Conservation (phyloP, 768 basidiomycete genomes). For the Mycena galopus region DNA sequence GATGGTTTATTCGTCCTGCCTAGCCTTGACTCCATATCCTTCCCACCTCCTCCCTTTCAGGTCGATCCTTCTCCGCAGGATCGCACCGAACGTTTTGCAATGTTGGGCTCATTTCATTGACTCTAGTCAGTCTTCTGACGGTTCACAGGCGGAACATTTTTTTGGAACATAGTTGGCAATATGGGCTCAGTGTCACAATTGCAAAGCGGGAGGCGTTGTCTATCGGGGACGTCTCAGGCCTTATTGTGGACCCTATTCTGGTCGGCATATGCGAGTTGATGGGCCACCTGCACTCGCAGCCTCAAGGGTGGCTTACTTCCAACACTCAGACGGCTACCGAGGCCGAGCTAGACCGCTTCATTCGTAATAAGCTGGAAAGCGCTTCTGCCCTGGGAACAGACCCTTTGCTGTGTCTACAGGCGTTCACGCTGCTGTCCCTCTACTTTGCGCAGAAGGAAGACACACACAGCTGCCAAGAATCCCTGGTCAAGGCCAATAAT, state of each 20-base stretch:
- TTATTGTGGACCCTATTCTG: conserved; percentile 8
- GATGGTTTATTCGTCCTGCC: neutral
- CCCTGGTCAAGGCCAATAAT: conserved; percentile 19
- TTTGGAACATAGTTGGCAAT: conserved; percentile 28
- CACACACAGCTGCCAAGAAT: conserved; percentile 8
- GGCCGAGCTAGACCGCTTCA: conserved; percentile 2
- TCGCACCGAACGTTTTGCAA: neutral
- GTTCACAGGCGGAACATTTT: conserved; percentile 17
- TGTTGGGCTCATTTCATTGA: neutral
- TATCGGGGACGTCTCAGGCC: conserved; percentile 19
- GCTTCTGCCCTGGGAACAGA: neutral
- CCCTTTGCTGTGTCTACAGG: conserved; percentile 24
- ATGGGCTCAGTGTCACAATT: conserved; percentile 25
- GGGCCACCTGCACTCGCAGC: conserved; percentile 21
- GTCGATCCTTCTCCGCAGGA: neutral
- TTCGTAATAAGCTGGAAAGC: conserved; percentile 14
- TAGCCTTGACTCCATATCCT: neutral
- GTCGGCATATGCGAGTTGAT: conserved; percentile 24
- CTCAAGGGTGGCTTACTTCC: conserved; percentile 15
- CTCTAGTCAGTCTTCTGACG: neutral
- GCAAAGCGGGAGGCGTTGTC: conserved; percentile 24
- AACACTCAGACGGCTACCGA: conserved; percentile 19
- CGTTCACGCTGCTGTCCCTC: conserved; percentile 8
- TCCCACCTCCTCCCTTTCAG: neutral
- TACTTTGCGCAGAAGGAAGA: conserved; percentile 33